Evolutionary conservation across 352 stramenopile species (phyloP), one percentile per base, ranked within the genome.

Genomic region (Phytophthora tentaculata): DNA sequence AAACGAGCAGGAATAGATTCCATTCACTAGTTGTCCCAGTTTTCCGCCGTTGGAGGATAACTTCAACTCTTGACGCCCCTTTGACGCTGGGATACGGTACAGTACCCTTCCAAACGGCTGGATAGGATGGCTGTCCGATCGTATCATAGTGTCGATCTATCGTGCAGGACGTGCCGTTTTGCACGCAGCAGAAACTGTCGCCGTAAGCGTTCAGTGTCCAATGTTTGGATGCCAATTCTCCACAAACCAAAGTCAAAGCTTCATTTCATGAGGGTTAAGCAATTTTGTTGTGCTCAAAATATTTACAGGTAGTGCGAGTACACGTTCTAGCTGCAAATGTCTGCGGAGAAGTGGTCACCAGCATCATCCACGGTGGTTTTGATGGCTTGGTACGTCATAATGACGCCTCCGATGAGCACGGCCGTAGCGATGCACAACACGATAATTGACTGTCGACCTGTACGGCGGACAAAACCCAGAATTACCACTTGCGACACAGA

Each of bases 351-450:
- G 12, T 58, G 44, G n/a, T 87, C 61, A 23, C 76, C 74, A 19
- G 71, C 69, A 41, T 69, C 48, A 23, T 86, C 71, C 32, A 88
- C 76, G 23, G 79, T 83, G 13, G 62, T 69, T 44, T 75, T 81
- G 64, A 88, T 83, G 19, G 71, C 73, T 51, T 80, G 73, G 57
- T 86, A 90, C 24, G 77, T 69, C 82, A 90, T 89, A 49, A 86
- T 60, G 26, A 70, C 52, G 9, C 58, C 68, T 24, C 81, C 81
- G 47, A 87, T 56, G 22, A 74, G 54, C 23, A 87, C 77, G 13
- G 77, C 73, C 20, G 69, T 65, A 29, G 67, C 76, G 43, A 90
- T 85, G 53, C 79, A 91, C 14, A 88, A 73, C 19, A 91, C 77
- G 37, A 91, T 84, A 61, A 91, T 81, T 2, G 80, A 87, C 52